Base-by-base conservation (phyloP, 768 basidiomycete genomes). In the Trametes cingulata region DNA sequence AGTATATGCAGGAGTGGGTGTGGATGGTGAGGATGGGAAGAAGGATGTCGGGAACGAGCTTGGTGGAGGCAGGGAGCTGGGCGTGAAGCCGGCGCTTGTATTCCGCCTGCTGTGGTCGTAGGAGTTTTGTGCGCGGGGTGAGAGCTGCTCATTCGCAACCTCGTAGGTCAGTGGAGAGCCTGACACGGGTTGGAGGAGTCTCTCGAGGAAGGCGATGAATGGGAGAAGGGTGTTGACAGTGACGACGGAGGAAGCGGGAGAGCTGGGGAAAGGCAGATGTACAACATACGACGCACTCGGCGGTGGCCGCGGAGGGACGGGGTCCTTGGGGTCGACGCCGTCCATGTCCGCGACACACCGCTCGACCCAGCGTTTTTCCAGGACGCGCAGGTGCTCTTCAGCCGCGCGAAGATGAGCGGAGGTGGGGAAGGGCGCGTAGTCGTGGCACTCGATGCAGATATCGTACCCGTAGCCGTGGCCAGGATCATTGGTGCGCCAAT, bases 361-460 rank as follows among this genome's bases (percentile, higher is more conserved):
- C 56, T 85, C 81, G 2, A 71, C 75, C 90, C 91, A 93, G 71
- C 82, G 76, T 51, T 75, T 75, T 63, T 93, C 91, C 69, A 93
- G 72, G 72, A 77, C 78, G 29, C 72, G 73, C 10, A 94, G 68
- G 65, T 92, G 89, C 60, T 92, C 90, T 70, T 93, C 90, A 8
- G 87, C 89, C 3, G 85, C 85, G 51, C 85, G 80, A 37, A 93
- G 72, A 67, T 90, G 87, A 36, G 82, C 77, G 0, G 78, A 58
- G n/a, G 79, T 78, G 0, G 93, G 90, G 72, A 90, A 88, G 14
- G 86, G 85, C 2, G 91, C 90, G 35, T 84, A 76, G 64, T 95
- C 91, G 68, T 91, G 88, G 69, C 91, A 92, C 74, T 96, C 93
- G 61, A 96, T 83, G 71, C 92, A 95, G 42, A 96, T 83, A 68